Percentiles rank a stretch among this genome's conserved stretches.
Conservation (phyloP, 768 basidiomycete genomes). For the Sarcodon sp. region DNA sequence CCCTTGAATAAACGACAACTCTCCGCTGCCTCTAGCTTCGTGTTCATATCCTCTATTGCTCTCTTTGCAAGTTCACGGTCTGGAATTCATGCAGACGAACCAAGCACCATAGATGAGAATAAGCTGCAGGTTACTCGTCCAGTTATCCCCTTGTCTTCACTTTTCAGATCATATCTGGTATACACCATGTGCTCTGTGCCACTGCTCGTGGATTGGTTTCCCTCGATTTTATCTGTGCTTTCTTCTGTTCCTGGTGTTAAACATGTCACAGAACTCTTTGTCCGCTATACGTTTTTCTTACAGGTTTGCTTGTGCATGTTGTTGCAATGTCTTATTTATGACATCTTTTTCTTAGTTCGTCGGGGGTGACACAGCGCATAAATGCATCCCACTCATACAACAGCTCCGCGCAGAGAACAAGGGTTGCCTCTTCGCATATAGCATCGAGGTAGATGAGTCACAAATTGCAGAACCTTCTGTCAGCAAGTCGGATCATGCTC, state of each 20-base stretch:
- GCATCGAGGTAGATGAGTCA: slow-evolving; percentile 68
- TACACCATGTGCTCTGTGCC: slow-evolving; percentile 76
- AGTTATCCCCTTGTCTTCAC: slow-evolving; percentile 15
- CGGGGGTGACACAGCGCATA: slow-evolving; percentile 71
- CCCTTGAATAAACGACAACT: neutral
- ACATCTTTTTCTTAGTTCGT: slow-evolving; percentile 47
- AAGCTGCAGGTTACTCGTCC: neutral
- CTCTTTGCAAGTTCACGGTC: neutral
- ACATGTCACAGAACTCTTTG: slow-evolving; percentile 51
- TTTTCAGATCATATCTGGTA: slow-evolving; percentile 68
- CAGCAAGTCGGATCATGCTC: slow-evolving; percentile 8
- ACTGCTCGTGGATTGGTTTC: slow-evolving; percentile 62
- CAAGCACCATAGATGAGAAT: neutral
- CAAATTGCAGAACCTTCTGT: slow-evolving; percentile 24
- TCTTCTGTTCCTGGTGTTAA: slow-evolving; percentile 49
- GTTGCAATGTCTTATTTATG: neutral
- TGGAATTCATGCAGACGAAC: no score
- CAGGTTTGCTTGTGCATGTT: slow-evolving; percentile 35
- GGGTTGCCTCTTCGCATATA: slow-evolving; percentile 72
- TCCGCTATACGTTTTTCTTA: slow-evolving; percentile 74
- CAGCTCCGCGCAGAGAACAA: slow-evolving; percentile 53
- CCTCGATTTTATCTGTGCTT: slow-evolving; percentile 42
- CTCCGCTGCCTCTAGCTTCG: neutral
- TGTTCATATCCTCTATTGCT: neutral
- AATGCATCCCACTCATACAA: slow-evolving; percentile 50